A percentile compares a stretch with the other conserved stretches of the same genome.
Evolutionary conservation across 768 basidiomycete genomes (phyloP).

Genomic region (Cystofilobasidium bisporidii): DNA sequence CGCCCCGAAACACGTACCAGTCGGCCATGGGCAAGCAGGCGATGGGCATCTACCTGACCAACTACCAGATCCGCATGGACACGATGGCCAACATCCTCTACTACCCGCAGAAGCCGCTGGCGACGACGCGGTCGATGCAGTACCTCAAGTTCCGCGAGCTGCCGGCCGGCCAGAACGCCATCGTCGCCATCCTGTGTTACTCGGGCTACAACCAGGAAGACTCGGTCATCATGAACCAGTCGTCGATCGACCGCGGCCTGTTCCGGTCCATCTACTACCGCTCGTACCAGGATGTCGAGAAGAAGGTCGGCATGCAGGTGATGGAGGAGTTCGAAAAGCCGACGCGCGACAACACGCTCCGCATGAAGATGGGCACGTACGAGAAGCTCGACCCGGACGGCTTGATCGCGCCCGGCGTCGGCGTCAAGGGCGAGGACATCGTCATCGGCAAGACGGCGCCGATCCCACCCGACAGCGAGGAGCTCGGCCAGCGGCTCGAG

Average conservation of each 20-base stretch:
- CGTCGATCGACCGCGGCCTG: slow-evolving; percentile 91
- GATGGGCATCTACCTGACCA: slow-evolving; percentile 97
- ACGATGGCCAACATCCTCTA: slow-evolving; percentile 99
- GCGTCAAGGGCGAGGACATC: slow-evolving; percentile 92
- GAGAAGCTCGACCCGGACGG: slow-evolving; percentile 97
- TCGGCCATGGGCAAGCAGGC: slow-evolving; percentile 99
- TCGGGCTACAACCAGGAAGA: slow-evolving; percentile 99
- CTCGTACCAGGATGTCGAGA: slow-evolving; percentile 75
- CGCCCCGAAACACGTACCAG: slow-evolving; percentile 99
- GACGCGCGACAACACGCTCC: slow-evolving; percentile 77
- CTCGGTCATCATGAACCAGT: slow-evolving; percentile 99
- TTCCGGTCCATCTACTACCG: slow-evolving; percentile 99
- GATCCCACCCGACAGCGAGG: slow-evolving; percentile 90
- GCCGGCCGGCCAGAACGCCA: slow-evolving; percentile 97
- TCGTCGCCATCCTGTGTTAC: slow-evolving; percentile 96
- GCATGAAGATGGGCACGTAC: slow-evolving; percentile 97
- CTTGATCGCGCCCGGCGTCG: slow-evolving; percentile 87
- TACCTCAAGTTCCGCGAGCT: slow-evolving; percentile 97
- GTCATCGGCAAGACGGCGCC: slow-evolving; percentile 99
- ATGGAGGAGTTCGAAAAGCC: slow-evolving; percentile 97
- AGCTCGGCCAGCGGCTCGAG: slow-evolving; percentile 89
- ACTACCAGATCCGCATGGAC: slow-evolving; percentile 98
- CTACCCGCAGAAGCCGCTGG: slow-evolving; percentile 97
- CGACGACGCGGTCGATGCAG: slow-evolving; percentile 98
- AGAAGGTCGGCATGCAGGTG: slow-evolving; percentile 83